Evolutionary conservation across 306 rosid genomes (phyloP).

Genomic region (Benincasa hispida): DNA sequence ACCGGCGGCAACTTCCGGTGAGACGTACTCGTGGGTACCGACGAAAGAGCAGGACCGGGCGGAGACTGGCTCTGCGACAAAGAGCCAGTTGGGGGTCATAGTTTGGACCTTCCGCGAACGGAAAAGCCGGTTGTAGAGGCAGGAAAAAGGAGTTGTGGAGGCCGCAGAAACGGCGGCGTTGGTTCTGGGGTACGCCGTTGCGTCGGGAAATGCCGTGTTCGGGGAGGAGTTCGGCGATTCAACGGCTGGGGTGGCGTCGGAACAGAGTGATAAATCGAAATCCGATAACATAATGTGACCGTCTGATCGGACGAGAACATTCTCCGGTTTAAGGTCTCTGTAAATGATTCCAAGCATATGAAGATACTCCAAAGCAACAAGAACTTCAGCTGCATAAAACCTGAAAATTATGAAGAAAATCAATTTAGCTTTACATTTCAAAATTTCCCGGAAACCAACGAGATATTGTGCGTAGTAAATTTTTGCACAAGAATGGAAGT

Average conservation of each 20-base stretch:
- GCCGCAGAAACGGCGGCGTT: neutral
- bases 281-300: conserved; percentile 99
- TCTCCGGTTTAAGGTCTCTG: conserved; percentile 92
- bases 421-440: neutral
- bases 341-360: conserved; percentile 97
- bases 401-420: conserved; percentile 19
- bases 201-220: conserved; percentile 5
- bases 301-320: conserved; percentile 91
- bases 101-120: conserved; percentile 71
- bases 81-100: conserved; percentile 45
- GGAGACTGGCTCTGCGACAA: conserved; percentile 81
- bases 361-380: conserved; percentile 91
- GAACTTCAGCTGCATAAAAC: conserved; percentile 88
- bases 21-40: conserved; percentile 90
- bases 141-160: conserved; percentile 27
- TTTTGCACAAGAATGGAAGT: neutral
- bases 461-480: neutral
- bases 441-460: neutral
- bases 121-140: conserved; percentile 47
- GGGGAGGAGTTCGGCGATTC: conserved; percentile 43
- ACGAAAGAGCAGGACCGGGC: conserved; percentile 87
- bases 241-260: conserved; percentile 76
- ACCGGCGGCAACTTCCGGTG: conserved; percentile 93
- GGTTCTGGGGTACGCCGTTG: conserved; percentile 22
- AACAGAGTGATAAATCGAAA: conserved; percentile 76